Conservation (phyloP, 164 flowering plant genomes). For the Euptelea pleiosperma region DNA sequence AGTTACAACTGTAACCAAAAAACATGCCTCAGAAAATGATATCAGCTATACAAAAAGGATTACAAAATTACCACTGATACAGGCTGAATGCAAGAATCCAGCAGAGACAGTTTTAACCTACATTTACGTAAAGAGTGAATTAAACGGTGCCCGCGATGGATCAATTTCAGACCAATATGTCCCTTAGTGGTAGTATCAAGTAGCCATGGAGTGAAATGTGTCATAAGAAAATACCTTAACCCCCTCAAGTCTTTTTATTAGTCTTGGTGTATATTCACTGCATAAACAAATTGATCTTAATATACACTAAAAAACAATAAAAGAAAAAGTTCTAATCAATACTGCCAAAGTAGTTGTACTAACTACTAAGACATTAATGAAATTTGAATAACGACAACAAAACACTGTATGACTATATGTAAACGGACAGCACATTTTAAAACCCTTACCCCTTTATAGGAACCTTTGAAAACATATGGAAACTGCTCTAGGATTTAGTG, state of each 20-base stretch:
- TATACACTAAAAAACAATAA: too few relatives aligned
- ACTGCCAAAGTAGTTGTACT: too few relatives aligned
- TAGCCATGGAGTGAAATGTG: constrained; percentile 1
- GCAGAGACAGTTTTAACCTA: constrained; percentile 79
- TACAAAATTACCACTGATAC: constrained; percentile 57
- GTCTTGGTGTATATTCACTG: constrained; percentile 95
- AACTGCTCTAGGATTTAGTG: too few relatives aligned
- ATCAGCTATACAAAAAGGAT: background rate
- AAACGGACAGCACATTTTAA: too few relatives aligned
- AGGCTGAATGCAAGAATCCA: constrained; percentile 88
- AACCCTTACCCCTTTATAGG: too few relatives aligned
- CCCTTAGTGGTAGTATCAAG: background rate
- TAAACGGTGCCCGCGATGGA: background rate
- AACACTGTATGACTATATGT: too few relatives aligned
- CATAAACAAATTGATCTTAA: constrained; percentile 21
- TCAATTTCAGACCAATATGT: background rate
- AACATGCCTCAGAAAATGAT: background rate
- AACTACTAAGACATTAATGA: too few relatives aligned
- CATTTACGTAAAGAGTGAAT: constrained; percentile 2
- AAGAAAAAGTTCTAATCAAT: too few relatives aligned
- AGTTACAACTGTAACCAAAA: background rate
- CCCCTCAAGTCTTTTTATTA: constrained; percentile 74
- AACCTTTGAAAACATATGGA: too few relatives aligned
- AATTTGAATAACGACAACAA: too few relatives aligned
- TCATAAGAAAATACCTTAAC: constrained; percentile 49